Evolutionary conservation across 179 eudicot species (phyloP), one percentile per base, ranked within the genome.

Genomic region (Sideroxylon spinosum): DNA sequence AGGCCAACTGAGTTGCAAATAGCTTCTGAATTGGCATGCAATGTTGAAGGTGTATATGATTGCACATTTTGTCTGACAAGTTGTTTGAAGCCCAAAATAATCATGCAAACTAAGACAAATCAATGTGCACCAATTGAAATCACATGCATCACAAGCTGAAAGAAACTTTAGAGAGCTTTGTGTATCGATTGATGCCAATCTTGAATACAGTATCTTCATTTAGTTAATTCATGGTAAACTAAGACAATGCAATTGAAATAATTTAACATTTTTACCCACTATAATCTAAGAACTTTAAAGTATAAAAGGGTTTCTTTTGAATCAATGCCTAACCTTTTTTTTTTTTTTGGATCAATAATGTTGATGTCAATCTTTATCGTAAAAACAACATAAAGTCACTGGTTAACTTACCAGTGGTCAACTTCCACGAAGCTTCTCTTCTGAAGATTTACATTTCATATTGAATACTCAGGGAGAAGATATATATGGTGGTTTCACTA

Each of bases 1-100:
- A 26, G 22, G 68, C 55, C 57, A 60, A 61, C 66, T 32, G n/a
- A 59, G 50, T 60, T 22, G 19, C 44, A 75, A 59, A 75, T 59
- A 60, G n/a, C 68, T 22, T 62, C 19, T 28, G 13, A 75, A 48
- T 61, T 14, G 19, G 26, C 77, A 57, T 32, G 49, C 28, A 60
- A 32, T 3, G 9, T 32, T n/a, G 28, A 57, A 32, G 66, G 29
- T 55, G 44, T 14, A 25, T 16, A 73, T 7, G 29, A 73, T 17
- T 17, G 25, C 73, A 19, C 55, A 7, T 14, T 25, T 28, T 20
- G 22, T 0, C 2, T 6, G 16, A 29, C 50, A 17, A 59, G 29
- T 56, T 72, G 22, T 20, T 9, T 72, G 4, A 26, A 25, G 44
- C 23, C 23, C 19, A 29, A 74, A 19, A 37, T 20, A 8, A 44